phyloP scores from a whole-genome alignment of 1,284 basidiomycete genomes.

The Fomitopsis palustris region DNA sequence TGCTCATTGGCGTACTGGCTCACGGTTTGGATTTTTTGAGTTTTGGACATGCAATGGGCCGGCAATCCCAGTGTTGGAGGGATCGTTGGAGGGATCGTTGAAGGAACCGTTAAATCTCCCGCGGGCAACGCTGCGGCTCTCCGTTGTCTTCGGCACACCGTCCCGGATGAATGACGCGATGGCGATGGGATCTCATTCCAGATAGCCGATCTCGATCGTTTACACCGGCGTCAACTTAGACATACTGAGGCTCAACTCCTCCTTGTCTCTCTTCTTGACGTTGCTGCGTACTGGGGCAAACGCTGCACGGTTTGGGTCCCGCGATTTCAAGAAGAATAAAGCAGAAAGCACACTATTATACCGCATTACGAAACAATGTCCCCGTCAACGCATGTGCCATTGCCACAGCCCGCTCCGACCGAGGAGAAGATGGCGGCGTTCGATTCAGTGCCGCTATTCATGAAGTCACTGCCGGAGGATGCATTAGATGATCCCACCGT shows the following conservation, averaged over 20 bases:
- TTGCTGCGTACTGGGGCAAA: too few species aligned
- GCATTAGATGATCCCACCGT: slow-evolving; percentile 62
- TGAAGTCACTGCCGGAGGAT: slow-evolving; percentile 82
- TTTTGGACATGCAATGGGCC: not conserved
- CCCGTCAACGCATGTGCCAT: slow-evolving; percentile 7
- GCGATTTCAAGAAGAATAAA: too few species aligned
- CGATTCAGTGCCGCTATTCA: slow-evolving; percentile 82
- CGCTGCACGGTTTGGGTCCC: too few species aligned
- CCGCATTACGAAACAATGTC: slow-evolving; percentile 8
- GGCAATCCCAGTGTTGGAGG: too few species aligned
- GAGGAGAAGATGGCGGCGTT: slow-evolving; percentile 47
- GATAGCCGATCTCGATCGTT: slow-evolving; percentile 4
- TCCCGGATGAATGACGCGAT: not conserved
- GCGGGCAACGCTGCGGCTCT: not conserved
- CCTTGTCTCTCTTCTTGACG: not conserved
- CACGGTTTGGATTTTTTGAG: too few species aligned
- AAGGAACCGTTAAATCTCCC: too few species aligned
- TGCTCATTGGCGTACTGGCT: not conserved
- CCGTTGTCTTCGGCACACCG: not conserved
- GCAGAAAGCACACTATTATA: too few species aligned
- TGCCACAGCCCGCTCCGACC: slow-evolving; percentile 36
- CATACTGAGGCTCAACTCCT: not conserved
- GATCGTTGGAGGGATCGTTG: too few species aligned
- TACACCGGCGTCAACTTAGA: not conserved
- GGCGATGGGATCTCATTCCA: not conserved